Percentiles rank a stretch among this genome's conserved stretches.
Evolutionary conservation across 768 basidiomycete species (phyloP).

Genomic region (Tephrocybe sp.): DNA sequence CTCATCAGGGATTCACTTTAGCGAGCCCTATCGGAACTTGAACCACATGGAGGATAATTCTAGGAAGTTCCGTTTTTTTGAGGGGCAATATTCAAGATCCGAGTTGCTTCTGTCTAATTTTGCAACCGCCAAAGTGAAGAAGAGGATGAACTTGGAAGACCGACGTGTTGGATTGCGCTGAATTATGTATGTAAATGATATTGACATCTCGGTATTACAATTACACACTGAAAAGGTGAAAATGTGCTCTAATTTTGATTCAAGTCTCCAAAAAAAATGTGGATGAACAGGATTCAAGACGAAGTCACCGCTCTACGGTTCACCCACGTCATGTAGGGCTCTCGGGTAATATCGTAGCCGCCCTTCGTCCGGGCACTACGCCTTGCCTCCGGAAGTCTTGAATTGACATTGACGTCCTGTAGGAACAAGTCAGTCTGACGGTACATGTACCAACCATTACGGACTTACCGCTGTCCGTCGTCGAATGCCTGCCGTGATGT

Average conservation of each 20-base stretch:
- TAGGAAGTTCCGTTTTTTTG: no score
- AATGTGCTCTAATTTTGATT: background rate
- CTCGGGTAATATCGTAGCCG: constrained; percentile 64
- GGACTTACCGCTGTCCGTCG: constrained; percentile 67
- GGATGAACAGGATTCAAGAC: constrained; percentile 23
- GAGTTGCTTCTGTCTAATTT: no score
- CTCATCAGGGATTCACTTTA: no score
- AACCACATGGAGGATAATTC: no score
- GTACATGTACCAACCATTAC: constrained; percentile 11
- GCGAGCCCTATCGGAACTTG: no score
- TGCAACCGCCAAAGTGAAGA: no score
- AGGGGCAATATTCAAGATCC: no score
- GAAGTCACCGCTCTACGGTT: constrained; percentile 68
- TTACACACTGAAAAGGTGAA: background rate
- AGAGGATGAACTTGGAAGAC: no score
- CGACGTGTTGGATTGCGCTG: no score
- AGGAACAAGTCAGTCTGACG: constrained; percentile 10
- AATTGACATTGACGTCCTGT: constrained; percentile 68
- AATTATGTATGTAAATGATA: no score
- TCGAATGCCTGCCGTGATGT: constrained; percentile 75
- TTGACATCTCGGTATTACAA: background rate
- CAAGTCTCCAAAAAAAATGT: background rate
- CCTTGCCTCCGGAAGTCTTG: constrained; percentile 75
- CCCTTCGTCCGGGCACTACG: constrained; percentile 73
- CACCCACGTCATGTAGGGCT: constrained; percentile 87